Evolutionary conservation across 2,329 filamentous ascomycete genomes (phyloP), one percentile per base, ranked within the genome.

Genomic region (Sporothrix brunneoviolacea): DNA sequence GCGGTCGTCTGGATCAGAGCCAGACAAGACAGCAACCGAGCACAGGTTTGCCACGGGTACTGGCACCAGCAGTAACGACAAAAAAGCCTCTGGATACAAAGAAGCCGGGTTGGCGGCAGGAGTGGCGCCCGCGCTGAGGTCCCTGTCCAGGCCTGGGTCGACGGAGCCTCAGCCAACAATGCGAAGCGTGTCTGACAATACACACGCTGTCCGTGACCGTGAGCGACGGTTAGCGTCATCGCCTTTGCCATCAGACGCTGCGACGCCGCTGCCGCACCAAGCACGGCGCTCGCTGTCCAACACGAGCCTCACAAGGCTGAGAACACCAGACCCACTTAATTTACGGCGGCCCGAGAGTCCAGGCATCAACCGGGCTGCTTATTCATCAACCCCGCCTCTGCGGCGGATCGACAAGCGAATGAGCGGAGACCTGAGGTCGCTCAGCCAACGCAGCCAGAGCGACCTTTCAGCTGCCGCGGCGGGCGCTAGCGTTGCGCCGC

Each of bases 351-450:
- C 86, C 65, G 78, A 84, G 57, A 88, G 83, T 50, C 74, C 76
- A 71, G 72, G 76, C 71, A 74, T 75, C 71, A 72, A 64, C 66
- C 74, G 55, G 62, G 54, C 57, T 33, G 54, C 53, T 28, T 60
- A 70, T 57, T 73, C 68, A 63, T 68, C 68, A 56, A 85, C 83
- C 53, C 85, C 84, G 56, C 82, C 85, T 42, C 76, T 93, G 54
- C 79, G 89, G 61, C 80, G 88, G 56, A 77, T 79, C 56, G 82
- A 84, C 65, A 75, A 70, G 64, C 77, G 76, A 64, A 70, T 83
- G 66, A 91, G 86, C 76, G 84, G 86, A 68, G 87, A 94, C 74
- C 75, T 94, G 61, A 73, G 85, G 70, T 79, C 79, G 59, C 79
- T 80, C 59, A 80, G 80, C 68, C 79, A 79, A 76, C 77, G 61